Evolutionary conservation across 805 yeast species (phyloP).

Genomic region (Pichia cephalocereana): DNA sequence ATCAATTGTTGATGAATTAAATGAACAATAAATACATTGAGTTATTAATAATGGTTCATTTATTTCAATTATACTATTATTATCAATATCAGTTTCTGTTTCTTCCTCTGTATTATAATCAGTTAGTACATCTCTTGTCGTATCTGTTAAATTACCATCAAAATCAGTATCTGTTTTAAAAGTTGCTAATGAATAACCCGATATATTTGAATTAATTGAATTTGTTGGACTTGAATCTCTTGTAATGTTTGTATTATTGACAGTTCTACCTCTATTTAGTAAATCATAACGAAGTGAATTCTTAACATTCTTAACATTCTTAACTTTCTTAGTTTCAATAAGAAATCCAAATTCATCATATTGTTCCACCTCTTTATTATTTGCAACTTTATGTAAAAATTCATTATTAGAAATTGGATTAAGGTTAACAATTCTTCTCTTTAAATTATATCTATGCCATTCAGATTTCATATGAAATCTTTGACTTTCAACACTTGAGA

Average conservation of each 20-base stretch:
- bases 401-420: conserved; percentile 42
- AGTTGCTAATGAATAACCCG: conserved; percentile 29
- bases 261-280: conserved; percentile 19
- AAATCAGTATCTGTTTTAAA: conserved; percentile 9
- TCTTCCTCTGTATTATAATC: conserved; percentile 10
- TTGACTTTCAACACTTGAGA: conserved; percentile 76
- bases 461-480: conserved; percentile 94
- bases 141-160: conserved; percentile 8
- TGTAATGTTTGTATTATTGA: conserved; percentile 4
- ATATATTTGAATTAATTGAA: conserved; percentile 49
- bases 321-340: conserved; percentile 11
- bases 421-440: conserved; percentile 82
- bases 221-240: conserved; percentile 43
- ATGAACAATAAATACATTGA: conserved; percentile 43
- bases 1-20: conserved; percentile 30
- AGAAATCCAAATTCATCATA: conserved; percentile 47
- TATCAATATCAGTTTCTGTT: conserved; percentile 3
- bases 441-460: conserved; percentile 95
- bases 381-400: conserved; percentile 23
- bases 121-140: background rate
- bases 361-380: conserved; percentile 18
- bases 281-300: conserved; percentile 7
- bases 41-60: conserved; percentile 29
- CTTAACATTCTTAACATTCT: conserved; percentile 8
- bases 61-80: conserved; percentile 9